Evolutionary conservation across 805 yeast species (phyloP).

Genomic region (Metschnikowia continentalis): DNA sequence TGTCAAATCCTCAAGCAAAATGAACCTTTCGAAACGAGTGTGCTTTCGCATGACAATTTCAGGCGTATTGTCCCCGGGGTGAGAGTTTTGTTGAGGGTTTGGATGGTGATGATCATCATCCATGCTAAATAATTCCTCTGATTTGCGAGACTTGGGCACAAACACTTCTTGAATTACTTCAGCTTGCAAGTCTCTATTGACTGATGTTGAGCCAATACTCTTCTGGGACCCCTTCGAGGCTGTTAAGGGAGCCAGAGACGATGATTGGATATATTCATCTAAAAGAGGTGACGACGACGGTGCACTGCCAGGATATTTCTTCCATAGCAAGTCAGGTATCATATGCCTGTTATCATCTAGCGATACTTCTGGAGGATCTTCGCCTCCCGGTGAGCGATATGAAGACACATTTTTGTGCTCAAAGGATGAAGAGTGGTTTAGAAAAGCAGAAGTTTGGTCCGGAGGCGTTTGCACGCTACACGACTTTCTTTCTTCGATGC

Average conservation of each 20-base stretch:
- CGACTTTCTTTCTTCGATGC: neutral
- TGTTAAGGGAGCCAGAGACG: slow-evolving; percentile 5
- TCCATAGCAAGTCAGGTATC: slow-evolving; percentile 76
- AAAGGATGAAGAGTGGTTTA: neutral
- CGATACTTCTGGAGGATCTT: slow-evolving; percentile 69
- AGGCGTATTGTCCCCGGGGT: slow-evolving; percentile 13
- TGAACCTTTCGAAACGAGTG: slow-evolving; percentile 72
- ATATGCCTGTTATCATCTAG: slow-evolving; percentile 90
- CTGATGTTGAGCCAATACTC: slow-evolving; percentile 31
- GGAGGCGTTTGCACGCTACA: neutral
- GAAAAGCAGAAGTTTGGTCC: neutral
- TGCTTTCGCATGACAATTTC: slow-evolving; percentile 29
- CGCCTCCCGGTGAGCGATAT: slow-evolving; percentile 2
- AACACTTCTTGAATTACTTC: slow-evolving; percentile 38
- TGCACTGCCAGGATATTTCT: slow-evolving; percentile 46
- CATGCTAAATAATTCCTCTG: slow-evolving; percentile 42
- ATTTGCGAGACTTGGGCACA: slow-evolving; percentile 35
- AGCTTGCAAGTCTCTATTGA: slow-evolving; percentile 37
- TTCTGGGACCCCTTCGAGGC: slow-evolving; percentile 11
- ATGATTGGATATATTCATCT: slow-evolving; percentile 7
- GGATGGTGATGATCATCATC: slow-evolving; percentile 35
- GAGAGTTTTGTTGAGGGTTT: neutral
- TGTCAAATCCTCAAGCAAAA: slow-evolving; percentile 86
- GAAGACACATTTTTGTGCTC: neutral
- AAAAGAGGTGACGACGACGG: slow-evolving; percentile 15